A percentile compares a stretch with the other conserved stretches of the same genome.
Evolutionary conservation across 208 protist genomes (phyloP).

Genomic region (Trypanosoma avium): DNA sequence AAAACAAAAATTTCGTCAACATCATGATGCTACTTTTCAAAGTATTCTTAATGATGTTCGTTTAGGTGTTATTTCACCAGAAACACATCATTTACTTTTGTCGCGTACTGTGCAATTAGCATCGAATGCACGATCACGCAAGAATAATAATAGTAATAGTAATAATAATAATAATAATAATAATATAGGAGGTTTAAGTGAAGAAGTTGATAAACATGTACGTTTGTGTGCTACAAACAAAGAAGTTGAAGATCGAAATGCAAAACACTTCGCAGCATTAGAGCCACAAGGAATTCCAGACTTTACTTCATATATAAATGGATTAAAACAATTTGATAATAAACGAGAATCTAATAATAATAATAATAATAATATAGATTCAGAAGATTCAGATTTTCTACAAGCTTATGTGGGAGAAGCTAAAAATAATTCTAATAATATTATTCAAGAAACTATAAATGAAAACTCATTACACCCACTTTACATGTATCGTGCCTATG

Average conservation of each 20-base stretch:
- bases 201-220: conserved; percentile 24
- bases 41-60: conserved; percentile 63
- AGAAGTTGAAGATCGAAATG: conserved; percentile 66
- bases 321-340: too few species aligned
- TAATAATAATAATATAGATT: background rate
- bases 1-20: conserved; percentile 42
- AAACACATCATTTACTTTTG: conserved; percentile 23
- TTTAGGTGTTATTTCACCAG: conserved; percentile 32
- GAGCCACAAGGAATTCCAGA: conserved; percentile 19
- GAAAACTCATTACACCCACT: conserved; percentile 22
- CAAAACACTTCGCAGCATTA: conserved; percentile 51
- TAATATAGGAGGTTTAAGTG: background rate
- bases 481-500: conserved; percentile 34
- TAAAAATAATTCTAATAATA: background rate
- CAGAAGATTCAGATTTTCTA: too few species aligned
- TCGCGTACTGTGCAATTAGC: conserved; percentile 15
- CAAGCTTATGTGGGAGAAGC: too few species aligned
- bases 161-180: background rate
- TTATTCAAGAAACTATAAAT: background rate
- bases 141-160: background rate
- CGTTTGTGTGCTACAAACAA: conserved; percentile 72
- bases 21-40: conserved; percentile 41
- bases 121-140: background rate
- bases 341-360: background rate
- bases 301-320: background rate